Base-by-base conservation (phyloP, 2,329 filamentous ascomycete genomes). In the Aspergillus sp. region DNA sequence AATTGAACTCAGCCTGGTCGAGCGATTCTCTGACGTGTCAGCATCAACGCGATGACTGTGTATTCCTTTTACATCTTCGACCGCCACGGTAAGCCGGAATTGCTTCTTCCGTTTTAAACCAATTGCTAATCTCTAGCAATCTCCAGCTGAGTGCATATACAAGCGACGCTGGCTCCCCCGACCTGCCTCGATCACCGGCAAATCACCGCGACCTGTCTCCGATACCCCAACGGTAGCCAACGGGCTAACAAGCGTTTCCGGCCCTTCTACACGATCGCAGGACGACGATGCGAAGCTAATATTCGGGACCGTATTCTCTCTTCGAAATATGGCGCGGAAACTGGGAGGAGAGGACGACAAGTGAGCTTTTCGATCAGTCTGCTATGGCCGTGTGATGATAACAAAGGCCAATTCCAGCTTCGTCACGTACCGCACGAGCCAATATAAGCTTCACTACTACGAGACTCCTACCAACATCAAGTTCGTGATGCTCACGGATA, bases 11-110 rank as follows among this genome's bases (percentile, higher is more conserved):
- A 41, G 9, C 9, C 11, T 15, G 34, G 34, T 41, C 34, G 5
- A 13, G 4, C 34, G 31, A 31, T 45, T 45, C 15, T 47, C 47
- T 19, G 23, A 50, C 31, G 51, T 55, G 31, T 48, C 57, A 50
- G 22, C 31, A 6, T 45, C 46, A 9, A 48, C 65, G 82, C 70
- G 74, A 98, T 99, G 95, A 89, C 91, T 64, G 91, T 98, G 78
- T 98, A 96, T 81, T 93, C 93, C 63, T 97, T 99, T 81, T 97
- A 97, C 84, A 97, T 99, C 76, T 99, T 99, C 77, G 95, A 99
- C 81, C 90, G 95, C 68, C 95, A 99, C 80, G 97, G 95, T 97
- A 85, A 75, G 52, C 49, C 46, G 28, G 22, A 45, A 51, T 25
- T 49, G 57, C 30, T 59, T 23, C 9, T 43, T 57, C 11, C 7